Base-by-base conservation (phyloP, 768 basidiomycete genomes). In the Austroboletus eburneus region DNA sequence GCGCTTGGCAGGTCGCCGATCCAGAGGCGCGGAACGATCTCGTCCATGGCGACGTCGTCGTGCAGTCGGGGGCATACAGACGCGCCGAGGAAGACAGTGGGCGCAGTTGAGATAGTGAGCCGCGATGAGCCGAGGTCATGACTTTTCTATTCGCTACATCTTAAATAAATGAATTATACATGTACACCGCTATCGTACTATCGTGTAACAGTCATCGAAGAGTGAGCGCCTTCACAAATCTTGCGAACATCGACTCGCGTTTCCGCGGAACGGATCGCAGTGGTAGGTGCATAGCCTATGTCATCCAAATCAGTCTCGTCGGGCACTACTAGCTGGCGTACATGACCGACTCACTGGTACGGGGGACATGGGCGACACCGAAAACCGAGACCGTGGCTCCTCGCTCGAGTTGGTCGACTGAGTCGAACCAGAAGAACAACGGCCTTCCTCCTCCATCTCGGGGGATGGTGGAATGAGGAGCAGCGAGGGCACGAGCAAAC, bases 11-110 rank as follows among this genome's bases (percentile, higher is more conserved):
- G 66, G 69, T 90, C 80, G 8, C 92, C 91, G 20, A 96, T 78
- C 92, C 91, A 95, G 2, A 96, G 68, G 5, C 82, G 79, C 24
- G 80, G 80, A 14, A 87, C 74, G 27, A 95, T 74, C 67, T 92
- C 79, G 68, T 94, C 80, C 85, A 94, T 88, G 10, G 60, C 45
- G 14, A n/a, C n/a, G n/a, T n/a, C n/a, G n/a, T n/a, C n/a, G n/a
- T n/a, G n/a, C n/a, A n/a, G n/a, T n/a, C n/a, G n/a, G n/a, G n/a
- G n/a, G n/a, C n/a, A n/a, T n/a, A n/a, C n/a, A n/a, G n/a, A n/a
- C n/a, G n/a, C 16, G 32, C 16, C 32, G 16, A 33, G 16, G 9
- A 33, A 33, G 5, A 5, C 12, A 4, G 20, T 17, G 46, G 35
- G 5, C 42, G 43, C 43, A 46, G 44, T 46, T 22, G 45, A 46